A percentile compares a stretch with the other conserved stretches of the same genome.
phyloP scores from a whole-genome alignment of 2,329 filamentous ascomycete genomes.

The Verticillium tricorpus region DNA sequence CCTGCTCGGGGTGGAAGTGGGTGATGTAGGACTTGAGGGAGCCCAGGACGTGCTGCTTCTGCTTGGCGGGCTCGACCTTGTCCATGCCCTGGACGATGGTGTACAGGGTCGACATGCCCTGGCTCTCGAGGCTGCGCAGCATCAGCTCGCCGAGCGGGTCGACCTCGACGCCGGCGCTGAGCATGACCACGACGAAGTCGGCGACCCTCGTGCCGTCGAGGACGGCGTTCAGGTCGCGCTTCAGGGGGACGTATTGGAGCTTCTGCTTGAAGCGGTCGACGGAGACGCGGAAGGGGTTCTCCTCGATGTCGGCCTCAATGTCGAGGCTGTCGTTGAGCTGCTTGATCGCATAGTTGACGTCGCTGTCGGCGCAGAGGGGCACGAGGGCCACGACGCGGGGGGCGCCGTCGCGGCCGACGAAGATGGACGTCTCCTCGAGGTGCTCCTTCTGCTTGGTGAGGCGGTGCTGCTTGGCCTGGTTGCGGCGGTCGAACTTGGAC shows the following conservation, averaged over 20 bases:
- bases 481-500: conserved; percentile 93
- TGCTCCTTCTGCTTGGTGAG: conserved; percentile 80
- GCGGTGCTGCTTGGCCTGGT: conserved; percentile 89
- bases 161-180: conserved; percentile 79
- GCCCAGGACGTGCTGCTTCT: conserved; percentile 67
- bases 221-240: conserved; percentile 69
- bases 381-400: conserved; percentile 85
- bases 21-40: conserved; percentile 90
- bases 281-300: conserved; percentile 59
- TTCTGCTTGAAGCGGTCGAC: conserved; percentile 95
- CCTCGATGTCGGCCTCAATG: conserved; percentile 59
- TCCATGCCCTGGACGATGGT: conserved; percentile 79
- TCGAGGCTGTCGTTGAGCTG: conserved; percentile 77
- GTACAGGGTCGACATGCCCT: conserved; percentile 90
- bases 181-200: conserved; percentile 83
- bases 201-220: conserved; percentile 83
- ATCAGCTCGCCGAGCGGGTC: conserved; percentile 82
- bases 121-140: conserved; percentile 81
- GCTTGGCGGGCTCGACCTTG: conserved; percentile 73
- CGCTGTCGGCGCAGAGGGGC: conserved; percentile 71
- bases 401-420: conserved; percentile 80
- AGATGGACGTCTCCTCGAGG: conserved; percentile 72
- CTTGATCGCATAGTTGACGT: conserved; percentile 62
- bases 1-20: conserved; percentile 89
- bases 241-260: conserved; percentile 75